Percentiles rank a stretch among this genome's conserved stretches.
Conservation (phyloP, 768 basidiomycete species). For the Tricholoma bakamatsutake region DNA sequence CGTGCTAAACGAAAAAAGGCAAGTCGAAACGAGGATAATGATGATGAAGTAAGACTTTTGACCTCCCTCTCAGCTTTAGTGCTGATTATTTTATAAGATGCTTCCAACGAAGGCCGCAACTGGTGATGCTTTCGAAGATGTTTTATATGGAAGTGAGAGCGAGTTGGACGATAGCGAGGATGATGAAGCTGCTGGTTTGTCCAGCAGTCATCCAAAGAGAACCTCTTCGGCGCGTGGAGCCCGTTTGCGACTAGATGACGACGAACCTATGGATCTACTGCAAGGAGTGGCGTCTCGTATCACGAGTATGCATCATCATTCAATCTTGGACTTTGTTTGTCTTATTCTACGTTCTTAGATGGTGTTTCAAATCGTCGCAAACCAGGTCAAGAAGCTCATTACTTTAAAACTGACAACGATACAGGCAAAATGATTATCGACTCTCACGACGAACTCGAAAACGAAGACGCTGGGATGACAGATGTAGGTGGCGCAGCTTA, state of each 20-base stretch:
- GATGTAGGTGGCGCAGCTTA: constrained; percentile 77
- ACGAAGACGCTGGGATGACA: constrained; percentile 31
- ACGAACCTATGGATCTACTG: constrained; percentile 93
- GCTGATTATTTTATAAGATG: constrained; percentile 25
- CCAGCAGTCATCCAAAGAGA: constrained; percentile 23
- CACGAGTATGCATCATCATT: constrained; percentile 48
- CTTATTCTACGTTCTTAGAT: constrained; percentile 24
- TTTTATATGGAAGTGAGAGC: constrained; percentile 94
- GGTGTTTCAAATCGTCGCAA: constrained; percentile 50
- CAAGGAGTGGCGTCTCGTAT: constrained; percentile 69
- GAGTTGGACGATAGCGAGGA: constrained; percentile 68
- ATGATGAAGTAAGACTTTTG: constrained; percentile 30
- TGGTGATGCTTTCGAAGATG: constrained; percentile 95
- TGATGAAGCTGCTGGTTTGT: constrained; percentile 39
- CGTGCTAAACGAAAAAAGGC: constrained; percentile 86
- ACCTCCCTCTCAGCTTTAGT: neutral
- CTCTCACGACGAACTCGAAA: constrained; percentile 45
- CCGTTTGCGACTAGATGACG: constrained; percentile 79
- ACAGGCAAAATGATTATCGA: constrained; percentile 77
- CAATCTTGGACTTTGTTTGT: constrained; percentile 2
- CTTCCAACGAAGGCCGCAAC: constrained; percentile 43
- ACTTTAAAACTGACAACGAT: constrained; percentile 84
- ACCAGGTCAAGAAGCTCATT: constrained; percentile 80
- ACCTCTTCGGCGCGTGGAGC: constrained; percentile 36
- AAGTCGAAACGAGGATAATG: constrained; percentile 50